These are phyloP conservation scores for Gracilaria caudata DNA, from an alignment of 23 red algal genomes.

Conservation along the genomic window DNA sequence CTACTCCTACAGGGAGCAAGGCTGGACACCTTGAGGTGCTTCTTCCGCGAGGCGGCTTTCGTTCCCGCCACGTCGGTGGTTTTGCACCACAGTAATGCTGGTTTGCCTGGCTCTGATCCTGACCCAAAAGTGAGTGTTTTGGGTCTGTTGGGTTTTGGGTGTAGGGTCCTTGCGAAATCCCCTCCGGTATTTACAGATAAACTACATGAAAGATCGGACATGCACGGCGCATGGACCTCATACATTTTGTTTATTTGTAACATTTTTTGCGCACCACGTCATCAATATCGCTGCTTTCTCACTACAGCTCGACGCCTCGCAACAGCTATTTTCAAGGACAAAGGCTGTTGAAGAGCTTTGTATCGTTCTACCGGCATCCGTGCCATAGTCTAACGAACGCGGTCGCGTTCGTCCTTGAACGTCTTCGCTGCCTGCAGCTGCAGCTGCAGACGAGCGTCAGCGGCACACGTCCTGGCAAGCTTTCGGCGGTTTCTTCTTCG, in stretches of 20 bases:
- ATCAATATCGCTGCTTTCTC: background rate
- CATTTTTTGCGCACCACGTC: background rate
- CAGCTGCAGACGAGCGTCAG: background rate
- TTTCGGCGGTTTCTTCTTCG: background rate
- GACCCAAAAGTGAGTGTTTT: too few species aligned
- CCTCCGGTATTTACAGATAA: background rate
- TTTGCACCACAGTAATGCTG: too few species aligned
- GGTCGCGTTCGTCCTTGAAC: background rate
- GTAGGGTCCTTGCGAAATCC: too few species aligned
- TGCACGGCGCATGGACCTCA: background rate
- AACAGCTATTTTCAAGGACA: background rate
- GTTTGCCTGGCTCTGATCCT: too few species aligned
- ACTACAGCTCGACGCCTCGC: background rate
- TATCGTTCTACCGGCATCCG: background rate
- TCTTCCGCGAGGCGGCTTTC: too few species aligned
- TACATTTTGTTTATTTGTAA: conserved; percentile 1
- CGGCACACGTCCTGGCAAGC: background rate
- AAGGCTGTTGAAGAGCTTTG: background rate
- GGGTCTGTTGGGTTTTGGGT: too few species aligned
- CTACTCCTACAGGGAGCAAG: too few species aligned
- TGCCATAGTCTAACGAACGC: background rate
- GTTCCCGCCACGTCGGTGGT: too few species aligned
- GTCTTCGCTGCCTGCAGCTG: background rate
- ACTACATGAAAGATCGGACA: background rate
- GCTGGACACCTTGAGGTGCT: too few species aligned